These are phyloP conservation scores for Exobasidium cylindrosporum DNA, from an alignment of 1,284 basidiomycete genomes.

Conservation along the genomic window DNA sequence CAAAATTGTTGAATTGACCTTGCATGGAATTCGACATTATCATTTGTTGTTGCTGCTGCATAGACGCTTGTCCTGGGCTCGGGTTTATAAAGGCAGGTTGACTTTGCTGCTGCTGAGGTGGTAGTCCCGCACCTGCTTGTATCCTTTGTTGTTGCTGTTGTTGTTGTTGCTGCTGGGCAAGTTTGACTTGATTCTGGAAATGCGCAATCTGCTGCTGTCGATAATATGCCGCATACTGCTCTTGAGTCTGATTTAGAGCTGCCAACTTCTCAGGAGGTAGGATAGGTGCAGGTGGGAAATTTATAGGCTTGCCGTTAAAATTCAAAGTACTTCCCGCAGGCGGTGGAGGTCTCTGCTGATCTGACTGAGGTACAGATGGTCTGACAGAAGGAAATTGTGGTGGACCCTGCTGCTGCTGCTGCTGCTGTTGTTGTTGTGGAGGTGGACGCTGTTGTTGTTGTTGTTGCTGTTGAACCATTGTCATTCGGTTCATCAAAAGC, in stretches of 20 bases:
- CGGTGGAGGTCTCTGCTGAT: conserved; percentile 5
- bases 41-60: conserved; percentile 11
- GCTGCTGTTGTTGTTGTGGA: conserved; percentile 8
- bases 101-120: background rate
- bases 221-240: conserved; percentile 7
- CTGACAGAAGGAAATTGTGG: background rate
- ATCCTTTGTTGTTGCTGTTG: conserved; percentile 10
- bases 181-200: conserved; percentile 11
- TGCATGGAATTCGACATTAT: conserved; percentile 4
- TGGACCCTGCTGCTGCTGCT: conserved; percentile 21
- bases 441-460: conserved; percentile 13
- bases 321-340: background rate
- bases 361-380: conserved; percentile 20
- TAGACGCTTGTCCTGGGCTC: background rate
- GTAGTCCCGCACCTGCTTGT: background rate
- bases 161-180: conserved; percentile 28
- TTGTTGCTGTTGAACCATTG: background rate
- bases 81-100: background rate
- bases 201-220: conserved; percentile 11
- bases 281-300: conserved; percentile 6
- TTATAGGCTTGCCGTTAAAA: conserved; percentile 3
- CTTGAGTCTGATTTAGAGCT: conserved; percentile 12
- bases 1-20: background rate
- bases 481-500: background rate
- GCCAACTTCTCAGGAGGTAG: conserved; percentile 14